Base-by-base conservation (phyloP, 2,329 filamentous ascomycete genomes). In the Aspergillus aculeatinus region DNA sequence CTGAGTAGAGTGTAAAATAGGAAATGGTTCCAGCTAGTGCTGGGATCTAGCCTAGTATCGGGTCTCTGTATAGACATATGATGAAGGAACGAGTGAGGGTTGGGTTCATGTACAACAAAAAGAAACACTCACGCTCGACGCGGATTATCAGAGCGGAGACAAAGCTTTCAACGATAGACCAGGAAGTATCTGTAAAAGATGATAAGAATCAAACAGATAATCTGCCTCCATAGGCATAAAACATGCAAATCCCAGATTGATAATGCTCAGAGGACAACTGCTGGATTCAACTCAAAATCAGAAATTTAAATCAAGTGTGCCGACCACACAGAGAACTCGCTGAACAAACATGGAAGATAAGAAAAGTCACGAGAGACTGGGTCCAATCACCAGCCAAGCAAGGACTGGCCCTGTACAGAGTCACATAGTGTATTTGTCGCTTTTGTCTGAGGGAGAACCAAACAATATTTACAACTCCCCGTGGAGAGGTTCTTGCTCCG, bases 391-490 rank as follows among this genome's bases (percentile, higher is more conserved):
- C n/a, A 21, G n/a, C 52, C n/a, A 16, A n/a, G 31, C 29, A 47
- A 25, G 39, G 14, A 14, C 48, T 29, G n/a, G 39, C 4, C 6
- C 35, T 14, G 12, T 6, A 11, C 0, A 10, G 19, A 23, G 9
- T 33, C 21, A 14, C 23, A 21, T 29, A 11, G n/a, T 7, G 5
- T 4, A 29, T 2, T 31, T 9, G 16, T 44, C 21, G 27, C 7
- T 16, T 49, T 51, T 27, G 27, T 44, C 29, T 9, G 51, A 27
- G 7, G 23, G 25, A 1, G 25, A 9, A 11, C 29, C 58, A 31
- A 23, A 35, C 48, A 10, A 10, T n/a, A 48, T 39, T 51, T 66
- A 72, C 39, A 74, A 63, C 33, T 74, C 71, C 12, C 65, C 62
- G 35, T 62, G 67, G 35, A 64, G 47, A 5, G 63, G 51, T n/a